A percentile compares a stretch with the other conserved stretches of the same genome.
Evolutionary conservation across 2,329 filamentous ascomycete genomes (phyloP).

Genomic region (Grosmannia clavigera): DNA sequence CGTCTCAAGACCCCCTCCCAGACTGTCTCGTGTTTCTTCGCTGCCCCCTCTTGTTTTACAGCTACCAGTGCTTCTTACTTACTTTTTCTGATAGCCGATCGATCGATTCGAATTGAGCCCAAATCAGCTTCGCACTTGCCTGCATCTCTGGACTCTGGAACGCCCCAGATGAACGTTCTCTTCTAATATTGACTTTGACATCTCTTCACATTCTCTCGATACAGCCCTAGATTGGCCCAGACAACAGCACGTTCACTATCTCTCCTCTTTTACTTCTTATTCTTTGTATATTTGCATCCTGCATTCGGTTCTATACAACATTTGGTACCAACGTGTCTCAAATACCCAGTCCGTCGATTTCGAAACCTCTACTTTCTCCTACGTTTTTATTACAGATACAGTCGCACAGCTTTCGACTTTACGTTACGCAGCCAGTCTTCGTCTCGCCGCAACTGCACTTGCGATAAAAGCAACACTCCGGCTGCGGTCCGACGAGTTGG

Average conservation of each 20-base stretch:
- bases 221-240: background rate
- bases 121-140: background rate
- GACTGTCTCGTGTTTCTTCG: background rate
- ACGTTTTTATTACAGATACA: background rate
- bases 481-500: background rate
- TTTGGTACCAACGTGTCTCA: background rate
- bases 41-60: background rate
- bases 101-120: slow-evolving; percentile 2
- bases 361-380: slow-evolving; percentile 4
- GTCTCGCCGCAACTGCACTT: background rate
- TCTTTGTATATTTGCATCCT: background rate
- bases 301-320: background rate
- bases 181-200: background rate
- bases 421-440: background rate
- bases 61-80: background rate
- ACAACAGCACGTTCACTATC: slow-evolving; percentile 1
- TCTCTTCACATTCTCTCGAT: background rate
- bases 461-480: background rate
- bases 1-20: background rate
- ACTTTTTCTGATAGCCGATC: slow-evolving; percentile 4
- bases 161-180: slow-evolving; percentile 2
- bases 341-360: background rate
- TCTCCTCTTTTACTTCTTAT: background rate
- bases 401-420: background rate
- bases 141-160: slow-evolving; percentile 1